Percentiles rank a stretch among this genome's conserved stretches.
phyloP scores from a whole-genome alignment of 805 yeast genomes.

The Teunomyces tritomae region DNA sequence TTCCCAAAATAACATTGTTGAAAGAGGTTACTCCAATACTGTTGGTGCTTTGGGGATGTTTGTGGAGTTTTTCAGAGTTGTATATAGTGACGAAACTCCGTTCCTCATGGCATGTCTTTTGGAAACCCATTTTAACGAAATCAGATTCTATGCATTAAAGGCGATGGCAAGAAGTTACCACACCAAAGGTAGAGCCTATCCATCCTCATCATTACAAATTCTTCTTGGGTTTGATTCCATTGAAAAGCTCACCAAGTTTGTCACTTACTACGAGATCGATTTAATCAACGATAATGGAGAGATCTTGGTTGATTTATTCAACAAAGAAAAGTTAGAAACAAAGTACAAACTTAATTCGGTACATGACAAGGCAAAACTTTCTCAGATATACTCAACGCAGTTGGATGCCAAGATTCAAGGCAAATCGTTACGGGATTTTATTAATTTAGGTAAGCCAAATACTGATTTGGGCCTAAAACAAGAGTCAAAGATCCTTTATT shows the following conservation, averaged over 20 bases:
- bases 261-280: constrained; percentile 61
- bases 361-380: constrained; percentile 36
- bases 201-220: constrained; percentile 43
- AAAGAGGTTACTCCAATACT: constrained; percentile 44
- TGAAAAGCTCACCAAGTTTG: constrained; percentile 53
- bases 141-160: constrained; percentile 70
- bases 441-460: constrained; percentile 35
- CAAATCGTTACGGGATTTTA: constrained; percentile 21
- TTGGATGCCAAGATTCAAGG: constrained; percentile 27
- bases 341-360: constrained; percentile 38
- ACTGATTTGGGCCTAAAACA: constrained; percentile 20
- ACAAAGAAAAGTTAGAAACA: constrained; percentile 40
- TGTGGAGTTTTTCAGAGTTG: constrained; percentile 57
- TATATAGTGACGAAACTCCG: constrained; percentile 52
- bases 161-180: constrained; percentile 67
- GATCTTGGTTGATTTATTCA: constrained; percentile 36
- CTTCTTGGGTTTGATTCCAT: constrained; percentile 67
- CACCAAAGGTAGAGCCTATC: constrained; percentile 65
- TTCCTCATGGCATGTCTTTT: constrained; percentile 68
- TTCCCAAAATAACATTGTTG: constrained; percentile 58
- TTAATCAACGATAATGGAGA: constrained; percentile 25
- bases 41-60: constrained; percentile 63
- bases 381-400: constrained; percentile 34
- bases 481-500: constrained; percentile 4
- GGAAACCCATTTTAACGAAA: constrained; percentile 77